These are phyloP conservation scores for Fomes fomentarius DNA, from an alignment of 1,284 basidiomycete genomes.

Conservation along the genomic window DNA sequence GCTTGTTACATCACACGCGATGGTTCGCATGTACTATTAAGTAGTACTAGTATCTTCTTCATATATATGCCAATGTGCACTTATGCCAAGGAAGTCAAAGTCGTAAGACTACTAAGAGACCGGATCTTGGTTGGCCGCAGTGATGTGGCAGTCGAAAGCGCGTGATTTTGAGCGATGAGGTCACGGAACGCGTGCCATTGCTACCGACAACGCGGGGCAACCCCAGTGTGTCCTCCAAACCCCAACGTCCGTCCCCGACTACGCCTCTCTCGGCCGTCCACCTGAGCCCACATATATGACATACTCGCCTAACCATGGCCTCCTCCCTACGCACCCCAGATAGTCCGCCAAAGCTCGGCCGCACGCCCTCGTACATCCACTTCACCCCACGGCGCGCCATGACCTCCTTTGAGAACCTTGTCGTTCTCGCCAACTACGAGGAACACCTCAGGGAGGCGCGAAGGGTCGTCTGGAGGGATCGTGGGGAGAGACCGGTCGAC, in stretches of 20 bases:
- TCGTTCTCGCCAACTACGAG: constrained; percentile 80
- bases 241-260: neutral
- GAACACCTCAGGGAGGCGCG: constrained; percentile 69
- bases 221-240: neutral
- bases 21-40: too few relatives aligned
- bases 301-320: constrained; percentile 9
- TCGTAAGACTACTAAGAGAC: neutral
- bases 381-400: constrained; percentile 61
- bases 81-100: too few relatives aligned
- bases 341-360: constrained; percentile 23
- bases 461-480: constrained; percentile 83
- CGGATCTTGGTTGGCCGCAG: neutral
- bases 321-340: constrained; percentile 23
- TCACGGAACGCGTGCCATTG: neutral
- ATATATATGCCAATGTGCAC: too few relatives aligned
- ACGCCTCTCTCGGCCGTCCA: neutral
- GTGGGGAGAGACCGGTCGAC: constrained; percentile 76
- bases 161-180: neutral
- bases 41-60: too few relatives aligned
- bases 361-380: constrained; percentile 38
- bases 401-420: constrained; percentile 78
- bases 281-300: constrained; percentile 6
- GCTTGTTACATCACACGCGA: too few relatives aligned
- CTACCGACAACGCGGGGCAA: neutral
- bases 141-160: neutral